phyloP scores from a whole-genome alignment of 2,329 filamentous ascomycete genomes.

The Plectosphaerella cucumerina region DNA sequence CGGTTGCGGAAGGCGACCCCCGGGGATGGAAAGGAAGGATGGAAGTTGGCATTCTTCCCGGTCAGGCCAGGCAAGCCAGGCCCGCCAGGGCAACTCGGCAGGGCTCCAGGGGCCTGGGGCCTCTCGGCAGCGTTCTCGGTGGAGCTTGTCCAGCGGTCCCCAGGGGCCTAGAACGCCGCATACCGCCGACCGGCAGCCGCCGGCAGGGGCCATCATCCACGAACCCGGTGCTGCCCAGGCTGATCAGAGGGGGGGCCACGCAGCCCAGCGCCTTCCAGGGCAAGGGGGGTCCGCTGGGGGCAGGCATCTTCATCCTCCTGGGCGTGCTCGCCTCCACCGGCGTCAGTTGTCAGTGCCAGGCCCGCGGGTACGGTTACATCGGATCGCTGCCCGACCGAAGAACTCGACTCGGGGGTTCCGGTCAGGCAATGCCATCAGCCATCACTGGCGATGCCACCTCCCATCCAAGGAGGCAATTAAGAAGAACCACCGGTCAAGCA shows the following conservation, averaged over 20 bases:
- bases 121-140: background rate
- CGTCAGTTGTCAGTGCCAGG: no score
- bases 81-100: background rate
- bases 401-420: no score
- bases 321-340: no score
- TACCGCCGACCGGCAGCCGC: background rate
- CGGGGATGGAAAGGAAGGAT: background rate
- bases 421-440: no score
- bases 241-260: background rate
- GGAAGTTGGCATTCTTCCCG: no score
- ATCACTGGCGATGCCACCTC: no score
- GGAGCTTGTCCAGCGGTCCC: slow-evolving; percentile 2
- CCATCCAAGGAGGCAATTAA: no score
- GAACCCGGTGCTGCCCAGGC: background rate
- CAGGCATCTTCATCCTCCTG: background rate
- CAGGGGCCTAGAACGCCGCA: slow-evolving; percentile 1
- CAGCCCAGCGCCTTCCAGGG: background rate
- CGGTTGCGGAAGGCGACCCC: background rate
- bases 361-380: no score
- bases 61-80: background rate
- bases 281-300: background rate
- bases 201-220: background rate
- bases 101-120: no score
- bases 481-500: no score
- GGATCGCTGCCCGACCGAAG: no score